Conservation (phyloP, 768 basidiomycete species). For the Coprinopsis sp. region DNA sequence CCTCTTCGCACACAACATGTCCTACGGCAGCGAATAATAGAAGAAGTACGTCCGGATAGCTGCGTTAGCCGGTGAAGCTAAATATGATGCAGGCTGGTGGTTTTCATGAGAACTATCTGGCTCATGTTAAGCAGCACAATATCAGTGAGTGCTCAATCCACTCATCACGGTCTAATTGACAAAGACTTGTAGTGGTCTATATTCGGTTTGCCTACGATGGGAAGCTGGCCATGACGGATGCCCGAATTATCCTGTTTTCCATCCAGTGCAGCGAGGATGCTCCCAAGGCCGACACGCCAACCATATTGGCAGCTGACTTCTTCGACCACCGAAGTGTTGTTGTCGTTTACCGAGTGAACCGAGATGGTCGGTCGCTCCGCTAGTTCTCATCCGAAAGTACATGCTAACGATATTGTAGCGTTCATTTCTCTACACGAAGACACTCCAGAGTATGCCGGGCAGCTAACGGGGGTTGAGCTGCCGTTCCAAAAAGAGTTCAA, state of each 20-base stretch:
- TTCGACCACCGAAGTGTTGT: constrained; percentile 73
- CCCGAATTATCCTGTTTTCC: constrained; percentile 20
- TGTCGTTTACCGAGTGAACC: constrained; percentile 53
- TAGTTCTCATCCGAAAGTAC: background rate
- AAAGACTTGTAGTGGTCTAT: constrained; percentile 45
- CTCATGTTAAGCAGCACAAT: constrained; percentile 31
- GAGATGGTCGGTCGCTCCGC: constrained; percentile 43
- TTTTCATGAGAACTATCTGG: constrained; percentile 44
- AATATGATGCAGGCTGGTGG: constrained; percentile 34
- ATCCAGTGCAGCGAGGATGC: constrained; percentile 49
- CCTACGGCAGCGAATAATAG: constrained; percentile 50
- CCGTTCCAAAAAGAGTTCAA: constrained; percentile 1
- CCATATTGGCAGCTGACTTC: constrained; percentile 66
- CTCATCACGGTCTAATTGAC: constrained; percentile 1
- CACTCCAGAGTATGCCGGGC: too few relatives aligned
- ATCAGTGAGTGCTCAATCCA: constrained; percentile 17
- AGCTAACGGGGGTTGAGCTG: too few relatives aligned
- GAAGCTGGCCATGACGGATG: constrained; percentile 25
- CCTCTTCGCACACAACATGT: constrained; percentile 11
- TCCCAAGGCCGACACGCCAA: constrained; percentile 39
- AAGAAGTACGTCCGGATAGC: constrained; percentile 41
- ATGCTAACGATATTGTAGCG: background rate
- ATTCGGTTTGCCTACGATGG: constrained; percentile 47
- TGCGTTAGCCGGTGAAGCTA: constrained; percentile 20
- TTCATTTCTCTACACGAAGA: too few relatives aligned